Base-by-base conservation (phyloP, 192 early-diverging fungal genomes). In the Rhizoclosmatium globosum region DNA sequence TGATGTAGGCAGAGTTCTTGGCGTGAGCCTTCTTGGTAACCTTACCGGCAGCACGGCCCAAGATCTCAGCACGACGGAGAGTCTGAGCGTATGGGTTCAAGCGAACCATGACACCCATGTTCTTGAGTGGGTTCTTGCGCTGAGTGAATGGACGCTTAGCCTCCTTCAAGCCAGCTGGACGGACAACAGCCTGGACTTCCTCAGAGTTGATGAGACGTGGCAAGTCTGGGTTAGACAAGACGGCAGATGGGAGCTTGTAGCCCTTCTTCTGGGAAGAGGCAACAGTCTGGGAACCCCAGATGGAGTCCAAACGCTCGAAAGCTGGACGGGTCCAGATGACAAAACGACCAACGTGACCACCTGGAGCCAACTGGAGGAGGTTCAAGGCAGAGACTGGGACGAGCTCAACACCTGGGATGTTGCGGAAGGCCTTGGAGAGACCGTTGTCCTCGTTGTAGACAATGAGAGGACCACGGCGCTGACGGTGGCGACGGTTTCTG, bases 71-170 rank as follows among this genome's bases (percentile, higher is more conserved):
- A 69, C 83, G 75, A 58, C 94, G 93, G 68, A 95, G 84, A 61
- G 94, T 93, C 86, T 94, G 92, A 65, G 95, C 95, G 85, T 99
- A 98, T 73, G 96, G 97, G 94, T 99, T 98, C 81, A 99, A 92
- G 78, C 96, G 92, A 84, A 94, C 92, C 84, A 97, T 92, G 62
- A 98, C 91, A 82, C 92, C 94, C 66, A 89, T 88, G 89, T 97
- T 97, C 82, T 90, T 89, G 84, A 99, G 92, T 62, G 96, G 97
- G 95, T 99, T 99, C 94, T 98, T 98, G 93, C 98, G 96, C 87
- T 97, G 95, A 78, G 93, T 92, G 92, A 90, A 97, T 19, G 98
- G 96, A 79, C 97, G 94, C 91, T 95, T 94, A 88, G 90, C 90
- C 82, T 87, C 76, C 83, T 91, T 84, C 80, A 90, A 77, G 69